Percentiles rank a stretch among this genome's conserved stretches.
These are phyloP conservation scores for Colletotrichum caudatum DNA, from an alignment of 2,329 filamentous ascomycete species.

Conservation along the genomic window DNA sequence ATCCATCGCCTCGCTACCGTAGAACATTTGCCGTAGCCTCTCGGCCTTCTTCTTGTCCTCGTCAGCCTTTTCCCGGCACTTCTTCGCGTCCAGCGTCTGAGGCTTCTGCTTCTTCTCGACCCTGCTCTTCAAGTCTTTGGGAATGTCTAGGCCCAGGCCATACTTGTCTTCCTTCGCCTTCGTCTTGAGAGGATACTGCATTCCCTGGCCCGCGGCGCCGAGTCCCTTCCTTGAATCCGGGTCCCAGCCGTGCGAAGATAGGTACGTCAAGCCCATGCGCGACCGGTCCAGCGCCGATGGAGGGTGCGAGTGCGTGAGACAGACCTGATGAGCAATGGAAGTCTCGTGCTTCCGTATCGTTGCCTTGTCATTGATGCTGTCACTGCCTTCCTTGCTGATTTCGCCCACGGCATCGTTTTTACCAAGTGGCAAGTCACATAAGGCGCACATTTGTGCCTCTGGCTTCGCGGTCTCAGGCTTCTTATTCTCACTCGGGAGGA, in stretches of 20 bases:
- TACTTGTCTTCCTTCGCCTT: conserved; percentile 79
- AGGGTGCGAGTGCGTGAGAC: conserved; percentile 75
- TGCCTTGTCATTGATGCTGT: conserved; percentile 44
- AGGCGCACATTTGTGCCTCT: conserved; percentile 46
- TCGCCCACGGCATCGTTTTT: conserved; percentile 34
- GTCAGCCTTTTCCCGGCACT: conserved; percentile 70
- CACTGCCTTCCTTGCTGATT: conserved; percentile 43
- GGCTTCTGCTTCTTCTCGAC: conserved; percentile 57
- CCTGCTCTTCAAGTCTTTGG: conserved; percentile 55
- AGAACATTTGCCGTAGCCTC: conserved; percentile 77
- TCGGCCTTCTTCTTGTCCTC: conserved; percentile 73
- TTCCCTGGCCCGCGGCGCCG: conserved; percentile 77
- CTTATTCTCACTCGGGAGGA: conserved; percentile 60
- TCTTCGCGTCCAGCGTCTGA: conserved; percentile 75
- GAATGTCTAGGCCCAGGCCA: conserved; percentile 73
- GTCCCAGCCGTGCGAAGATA: conserved; percentile 79
- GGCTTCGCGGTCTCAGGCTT: conserved; percentile 11
- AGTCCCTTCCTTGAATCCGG: conserved; percentile 79
- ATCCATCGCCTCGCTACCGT: conserved; percentile 79
- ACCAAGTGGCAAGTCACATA: conserved; percentile 54
- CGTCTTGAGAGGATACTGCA: conserved; percentile 80
- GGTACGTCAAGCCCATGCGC: conserved; percentile 75
- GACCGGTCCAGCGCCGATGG: conserved; percentile 78
- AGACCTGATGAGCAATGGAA: conserved; percentile 78
- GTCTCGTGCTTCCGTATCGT: conserved; percentile 62